Base-by-base conservation (phyloP, 495 filamentous ascomycete genomes). In the Talaromyces stipitatus region DNA sequence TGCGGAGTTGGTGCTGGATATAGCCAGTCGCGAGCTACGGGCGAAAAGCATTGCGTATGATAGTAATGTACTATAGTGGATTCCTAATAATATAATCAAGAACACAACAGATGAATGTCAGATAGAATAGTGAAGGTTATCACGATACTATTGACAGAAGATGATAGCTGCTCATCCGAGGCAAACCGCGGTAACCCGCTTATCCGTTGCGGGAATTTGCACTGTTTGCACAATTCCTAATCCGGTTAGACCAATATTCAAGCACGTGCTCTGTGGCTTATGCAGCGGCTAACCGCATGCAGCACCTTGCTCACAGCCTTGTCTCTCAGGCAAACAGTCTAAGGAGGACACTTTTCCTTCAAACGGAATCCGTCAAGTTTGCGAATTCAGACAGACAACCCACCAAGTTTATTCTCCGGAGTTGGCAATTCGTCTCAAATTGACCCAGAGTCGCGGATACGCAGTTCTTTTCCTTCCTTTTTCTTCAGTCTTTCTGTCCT, bases 21-120 rank as follows among this genome's bases (percentile, higher is more conserved):
- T 78, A 54, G 81, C 70, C 32, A 87, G 81, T 68, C 81, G 82
- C 58, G 85, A 61, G 57, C 71, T 72, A 58, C 78, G 77, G 56
- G 83, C 72, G 56, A 78, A 72, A 62, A 80, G 82, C 84, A 85
- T 85, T 38, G 26, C 36, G 55, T 24, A n/a, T 24, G 16, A 29
- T 8, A 23, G 27, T 9, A 52, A 1, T 6, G 23, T 2, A 18
- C 22, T 46, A 30, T n/a, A n/a, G n/a, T n/a, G n/a, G n/a, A n/a
- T n/a, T n/a, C n/a, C n/a, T n/a, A n/a, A n/a, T n/a, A n/a, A n/a
- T n/a, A n/a, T n/a, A n/a, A n/a, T n/a, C n/a, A n/a, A n/a, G n/a
- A n/a, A n/a, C n/a, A n/a, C n/a, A n/a, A n/a, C 7, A 43, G 32
- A 36, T 55, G 8, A 16, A 2, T 23, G 48, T 43, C 14, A 48